These are phyloP conservation scores for Crithidia fasciculata DNA, from an alignment of 208 protist species.

Conservation along the genomic window DNA sequence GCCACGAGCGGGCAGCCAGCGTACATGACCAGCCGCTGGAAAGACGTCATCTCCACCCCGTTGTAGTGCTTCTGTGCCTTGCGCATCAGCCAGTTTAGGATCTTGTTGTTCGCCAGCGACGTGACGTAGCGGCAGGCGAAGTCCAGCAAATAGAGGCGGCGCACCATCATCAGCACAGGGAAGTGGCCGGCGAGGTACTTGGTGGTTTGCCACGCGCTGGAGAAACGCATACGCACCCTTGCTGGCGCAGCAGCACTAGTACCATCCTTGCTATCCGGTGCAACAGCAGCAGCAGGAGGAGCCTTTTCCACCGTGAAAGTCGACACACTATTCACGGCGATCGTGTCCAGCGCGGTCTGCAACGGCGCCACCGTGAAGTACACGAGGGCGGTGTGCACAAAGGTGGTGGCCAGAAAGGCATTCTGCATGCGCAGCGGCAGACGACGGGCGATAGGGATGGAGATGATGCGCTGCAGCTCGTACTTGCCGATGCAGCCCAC, in stretches of 20 bases:
- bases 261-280: background rate
- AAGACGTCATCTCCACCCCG: slow-evolving; percentile 13
- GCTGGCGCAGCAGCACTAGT: background rate
- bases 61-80: slow-evolving; percentile 10
- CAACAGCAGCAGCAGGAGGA: background rate
- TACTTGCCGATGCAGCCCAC: slow-evolving; percentile 35
- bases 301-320: slow-evolving; percentile 26
- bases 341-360: slow-evolving; percentile 38
- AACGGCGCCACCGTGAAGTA: slow-evolving; percentile 39
- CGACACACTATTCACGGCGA: slow-evolving; percentile 38
- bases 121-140: slow-evolving; percentile 42
- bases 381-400: slow-evolving; percentile 34
- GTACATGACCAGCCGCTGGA: slow-evolving; percentile 24
- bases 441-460: slow-evolving; percentile 37
- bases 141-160: slow-evolving; percentile 31
- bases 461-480: slow-evolving; percentile 31
- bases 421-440: slow-evolving; percentile 36
- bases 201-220: slow-evolving; percentile 20
- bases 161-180: slow-evolving; percentile 27
- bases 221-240: slow-evolving; percentile 27
- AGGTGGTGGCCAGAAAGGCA: slow-evolving; percentile 27
- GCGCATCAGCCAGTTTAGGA: slow-evolving; percentile 28
- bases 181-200: slow-evolving; percentile 28
- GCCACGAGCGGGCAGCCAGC: slow-evolving; percentile 34
- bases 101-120: slow-evolving; percentile 39